phyloP scores from a whole-genome alignment of 2,329 filamentous ascomycete genomes.

The Ceratocystis albifundus region DNA sequence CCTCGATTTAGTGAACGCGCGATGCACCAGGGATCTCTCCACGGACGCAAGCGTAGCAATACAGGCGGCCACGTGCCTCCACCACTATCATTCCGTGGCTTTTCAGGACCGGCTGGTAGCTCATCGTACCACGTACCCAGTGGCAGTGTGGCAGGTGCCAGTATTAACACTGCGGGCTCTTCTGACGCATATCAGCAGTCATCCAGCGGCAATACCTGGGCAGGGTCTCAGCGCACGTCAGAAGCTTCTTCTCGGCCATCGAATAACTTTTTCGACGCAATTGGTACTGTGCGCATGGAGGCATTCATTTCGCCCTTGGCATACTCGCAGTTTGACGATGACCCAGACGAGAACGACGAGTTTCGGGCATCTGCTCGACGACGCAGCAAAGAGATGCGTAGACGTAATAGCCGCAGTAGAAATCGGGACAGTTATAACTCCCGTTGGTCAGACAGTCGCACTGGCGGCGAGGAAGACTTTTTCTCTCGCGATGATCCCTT shows the following conservation, averaged over 20 bases:
- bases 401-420: conserved; percentile 43
- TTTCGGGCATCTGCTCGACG: conserved; percentile 38
- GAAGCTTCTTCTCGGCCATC: conserved; percentile 42
- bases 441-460: conserved; percentile 26
- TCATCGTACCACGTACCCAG: conserved; percentile 37
- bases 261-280: conserved; percentile 68
- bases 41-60: conserved; percentile 80
- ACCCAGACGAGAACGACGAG: conserved; percentile 41
- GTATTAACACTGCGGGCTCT: conserved; percentile 46
- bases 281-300: conserved; percentile 91
- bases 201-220: conserved; percentile 32
- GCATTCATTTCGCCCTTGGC: conserved; percentile 69
- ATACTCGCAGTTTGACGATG: conserved; percentile 37
- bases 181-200: conserved; percentile 49
- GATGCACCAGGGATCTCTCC: conserved; percentile 36
- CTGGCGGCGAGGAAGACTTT: conserved; percentile 44
- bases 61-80: conserved; percentile 65
- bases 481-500: conserved; percentile 48
- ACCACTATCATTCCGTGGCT: conserved; percentile 64
- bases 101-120: conserved; percentile 47
- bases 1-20: conserved; percentile 53
- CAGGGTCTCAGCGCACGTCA: conserved; percentile 37
- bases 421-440: conserved; percentile 42
- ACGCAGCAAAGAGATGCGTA: conserved; percentile 45
- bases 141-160: conserved; percentile 48